Base-by-base conservation (phyloP, 257 asterid genomes). In the Anisodus acutangulus region DNA sequence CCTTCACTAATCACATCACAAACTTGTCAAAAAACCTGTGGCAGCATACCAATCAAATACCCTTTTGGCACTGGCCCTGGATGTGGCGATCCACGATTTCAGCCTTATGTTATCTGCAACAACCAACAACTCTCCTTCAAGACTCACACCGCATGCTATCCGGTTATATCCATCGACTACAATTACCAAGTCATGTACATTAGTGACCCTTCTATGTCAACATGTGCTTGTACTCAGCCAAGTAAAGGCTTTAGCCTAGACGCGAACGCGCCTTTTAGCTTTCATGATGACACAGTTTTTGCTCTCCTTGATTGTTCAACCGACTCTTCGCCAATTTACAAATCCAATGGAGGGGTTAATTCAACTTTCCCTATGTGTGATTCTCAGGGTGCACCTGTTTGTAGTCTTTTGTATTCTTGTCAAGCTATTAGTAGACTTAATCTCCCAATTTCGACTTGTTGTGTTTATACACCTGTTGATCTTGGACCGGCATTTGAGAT, bases 401-500 rank as follows among this genome's bases (percentile, higher is more conserved):
- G 99, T 83, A 89, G 90, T 69, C 55, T 87, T 13, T 59, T 94
- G 19, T 89, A 88, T 66, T 93, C 98, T 8, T 95, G 99, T 54
- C 92, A 89, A 51, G 90, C 97, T 0, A 72, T 91, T 0, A 92
- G 95, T 80, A 87, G 91, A 84, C 86, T 94, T 2, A 86, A 89
- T 60, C 51, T 91, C n/a, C 95, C 95, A 0, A 84, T 83, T 13
- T 90, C 97, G 7, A 84, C 92, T 0, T 94, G 99, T 66, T 95
- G 98, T 16, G 97, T 94, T 45, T 95, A 94, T 85, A 84, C 97
- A 16, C 98, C 97, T 0, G 97, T 95, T 26, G 93, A 95, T 81
- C 98, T 95, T 13, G 98, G 98, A 43, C 98, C 98, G 0, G 82
- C 97, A 0, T 95, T 93, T 16, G 93, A 93, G 16, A 91, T 95